phyloP scores from a whole-genome alignment of 2,329 filamentous ascomycete species.

The Trichoderma asperellum region DNA sequence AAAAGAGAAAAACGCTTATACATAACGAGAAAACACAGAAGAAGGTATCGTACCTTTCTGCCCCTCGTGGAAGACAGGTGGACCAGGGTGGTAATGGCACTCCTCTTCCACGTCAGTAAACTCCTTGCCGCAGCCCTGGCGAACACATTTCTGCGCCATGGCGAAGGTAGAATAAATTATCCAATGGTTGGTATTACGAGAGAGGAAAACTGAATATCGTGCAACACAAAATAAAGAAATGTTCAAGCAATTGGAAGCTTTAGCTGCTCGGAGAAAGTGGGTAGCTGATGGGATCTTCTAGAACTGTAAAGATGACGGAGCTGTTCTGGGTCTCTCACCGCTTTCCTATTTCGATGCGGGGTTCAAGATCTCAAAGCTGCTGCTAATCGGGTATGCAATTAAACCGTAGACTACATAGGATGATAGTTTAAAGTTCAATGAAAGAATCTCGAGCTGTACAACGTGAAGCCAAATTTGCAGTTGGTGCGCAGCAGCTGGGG shows the following conservation, averaged over 20 bases:
- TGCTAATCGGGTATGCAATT: conserved; percentile 15
- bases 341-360: conserved; percentile 43
- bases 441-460: neutral
- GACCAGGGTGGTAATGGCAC: conserved; percentile 90
- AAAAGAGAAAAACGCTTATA: neutral
- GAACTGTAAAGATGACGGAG: conserved; percentile 42
- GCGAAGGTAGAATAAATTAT: conserved; percentile 7
- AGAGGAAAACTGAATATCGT: neutral
- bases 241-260: neutral
- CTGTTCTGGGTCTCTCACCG: conserved; percentile 38
- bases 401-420: neutral
- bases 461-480: neutral
- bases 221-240: neutral
- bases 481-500: neutral
- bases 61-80: conserved; percentile 94
- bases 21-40: neutral
- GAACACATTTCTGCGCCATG: conserved; percentile 88
- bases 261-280: conserved; percentile 40
- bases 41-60: conserved; percentile 76
- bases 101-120: conserved; percentile 81
- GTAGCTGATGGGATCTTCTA: conserved; percentile 43
- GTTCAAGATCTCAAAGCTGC: conserved; percentile 26
- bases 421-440: neutral
- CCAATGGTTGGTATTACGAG: neutral
- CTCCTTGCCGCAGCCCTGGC: conserved; percentile 90